These are phyloP conservation scores for Saprolegnia diclina DNA, from an alignment of 352 stramenopile genomes.

Conservation along the genomic window DNA sequence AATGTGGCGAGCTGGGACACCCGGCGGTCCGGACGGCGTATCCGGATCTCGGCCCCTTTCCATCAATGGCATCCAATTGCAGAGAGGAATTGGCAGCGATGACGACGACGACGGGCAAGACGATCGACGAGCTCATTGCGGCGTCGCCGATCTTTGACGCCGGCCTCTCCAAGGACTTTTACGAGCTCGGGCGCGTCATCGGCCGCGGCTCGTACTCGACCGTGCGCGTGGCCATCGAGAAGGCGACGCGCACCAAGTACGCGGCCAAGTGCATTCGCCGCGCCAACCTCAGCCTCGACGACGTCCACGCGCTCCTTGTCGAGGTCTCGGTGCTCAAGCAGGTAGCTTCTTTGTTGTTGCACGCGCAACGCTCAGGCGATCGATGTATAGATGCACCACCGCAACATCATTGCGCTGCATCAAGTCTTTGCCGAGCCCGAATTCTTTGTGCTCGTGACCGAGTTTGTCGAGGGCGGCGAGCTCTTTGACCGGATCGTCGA, in stretches of 20 bases:
- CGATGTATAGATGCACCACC: constrained; percentile 69
- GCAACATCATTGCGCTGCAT: constrained; percentile 86
- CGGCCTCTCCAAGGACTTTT: constrained; percentile 38
- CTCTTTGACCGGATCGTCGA: constrained; percentile 88
- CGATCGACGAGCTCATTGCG: constrained; percentile 13
- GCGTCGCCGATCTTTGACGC: constrained; percentile 17
- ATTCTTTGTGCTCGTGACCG: constrained; percentile 85
- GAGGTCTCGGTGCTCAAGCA: constrained; percentile 78
- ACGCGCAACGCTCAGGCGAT: neutral
- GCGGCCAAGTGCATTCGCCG: constrained; percentile 89
- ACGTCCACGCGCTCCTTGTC: constrained; percentile 77
- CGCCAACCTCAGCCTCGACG: constrained; percentile 62
- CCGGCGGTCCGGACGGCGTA: too few species aligned
- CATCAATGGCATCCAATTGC: too few species aligned
- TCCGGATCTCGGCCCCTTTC: too few species aligned
- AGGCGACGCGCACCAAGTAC: constrained; percentile 72
- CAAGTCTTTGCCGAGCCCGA: constrained; percentile 89
- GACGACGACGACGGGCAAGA: neutral
- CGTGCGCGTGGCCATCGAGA: constrained; percentile 79
- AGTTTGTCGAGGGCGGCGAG: constrained; percentile 81
- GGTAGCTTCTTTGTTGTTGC: constrained; percentile 17
- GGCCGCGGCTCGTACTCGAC: constrained; percentile 88
- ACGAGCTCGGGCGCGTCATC: constrained; percentile 75
- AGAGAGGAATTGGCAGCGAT: too few species aligned
- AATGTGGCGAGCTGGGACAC: too few species aligned